A percentile compares a stretch with the other conserved stretches of the same genome.
These are phyloP conservation scores for Gyromitra esculenta DNA, from an alignment of 2,329 filamentous ascomycete genomes.

Conservation along the genomic window DNA sequence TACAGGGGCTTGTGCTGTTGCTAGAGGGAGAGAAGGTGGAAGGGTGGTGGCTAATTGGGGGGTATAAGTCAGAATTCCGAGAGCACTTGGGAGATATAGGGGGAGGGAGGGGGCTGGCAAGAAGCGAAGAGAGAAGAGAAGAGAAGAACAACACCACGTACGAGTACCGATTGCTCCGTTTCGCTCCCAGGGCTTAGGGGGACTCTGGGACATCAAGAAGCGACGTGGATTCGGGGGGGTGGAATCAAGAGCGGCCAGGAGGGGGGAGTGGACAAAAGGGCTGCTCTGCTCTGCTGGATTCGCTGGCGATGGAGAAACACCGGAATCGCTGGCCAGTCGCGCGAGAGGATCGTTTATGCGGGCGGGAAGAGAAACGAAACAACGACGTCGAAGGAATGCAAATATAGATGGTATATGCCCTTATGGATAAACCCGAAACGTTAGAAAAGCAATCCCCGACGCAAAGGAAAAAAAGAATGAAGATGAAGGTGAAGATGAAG, in stretches of 20 bases:
- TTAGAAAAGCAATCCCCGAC: not conserved
- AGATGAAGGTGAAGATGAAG: not conserved
- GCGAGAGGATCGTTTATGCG: slow-evolving; percentile 9
- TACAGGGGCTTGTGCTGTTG: slow-evolving; percentile 61
- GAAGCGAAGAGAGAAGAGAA: not conserved
- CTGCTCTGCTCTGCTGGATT: slow-evolving; percentile 47
- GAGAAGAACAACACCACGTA: slow-evolving; percentile 60
- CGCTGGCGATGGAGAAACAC: slow-evolving; percentile 48
- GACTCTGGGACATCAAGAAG: slow-evolving; percentile 70
- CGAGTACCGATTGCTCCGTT: slow-evolving; percentile 70
- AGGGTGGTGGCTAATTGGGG: slow-evolving; percentile 55
- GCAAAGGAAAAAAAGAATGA: not conserved
- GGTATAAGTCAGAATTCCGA: not conserved
- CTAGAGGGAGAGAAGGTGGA: slow-evolving; percentile 60
- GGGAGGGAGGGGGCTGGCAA: not conserved
- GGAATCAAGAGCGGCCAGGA: slow-evolving; percentile 19
- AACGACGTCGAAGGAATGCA: slow-evolving; percentile 6
- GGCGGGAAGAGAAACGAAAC: slow-evolving; percentile 21
- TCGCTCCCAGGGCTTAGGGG: slow-evolving; percentile 97
- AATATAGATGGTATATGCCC: not conserved
- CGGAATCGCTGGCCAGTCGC: slow-evolving; percentile 24
- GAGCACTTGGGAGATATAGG: slow-evolving; percentile 16
- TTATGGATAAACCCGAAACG: slow-evolving; percentile 3
- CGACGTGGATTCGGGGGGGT: slow-evolving; percentile 25
- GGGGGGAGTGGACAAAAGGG: slow-evolving; percentile 19